phyloP scores from a whole-genome alignment of 495 filamentous ascomycete species.

The Trypethelium eluteriae region DNA sequence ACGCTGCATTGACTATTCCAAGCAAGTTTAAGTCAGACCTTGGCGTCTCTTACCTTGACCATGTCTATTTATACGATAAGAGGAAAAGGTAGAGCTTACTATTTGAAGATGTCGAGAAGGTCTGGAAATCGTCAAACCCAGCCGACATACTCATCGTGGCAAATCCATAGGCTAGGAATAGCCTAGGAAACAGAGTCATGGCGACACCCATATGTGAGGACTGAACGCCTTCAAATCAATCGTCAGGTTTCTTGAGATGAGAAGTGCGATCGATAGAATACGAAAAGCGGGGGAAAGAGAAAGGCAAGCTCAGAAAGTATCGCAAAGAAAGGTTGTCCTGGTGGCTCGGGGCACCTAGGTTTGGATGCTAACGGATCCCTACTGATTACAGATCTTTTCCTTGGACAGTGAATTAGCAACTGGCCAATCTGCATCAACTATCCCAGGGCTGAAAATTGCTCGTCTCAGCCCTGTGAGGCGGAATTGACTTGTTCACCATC shows the following conservation, averaged over 20 bases:
- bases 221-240: neutral
- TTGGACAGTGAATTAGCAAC: too few relatives aligned
- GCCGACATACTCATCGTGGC: neutral
- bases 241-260: neutral
- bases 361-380: too few relatives aligned
- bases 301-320: too few relatives aligned
- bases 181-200: neutral
- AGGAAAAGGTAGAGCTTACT: neutral
- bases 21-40: neutral
- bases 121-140: neutral
- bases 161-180: neutral
- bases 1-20: neutral
- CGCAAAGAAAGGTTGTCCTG: too few relatives aligned
- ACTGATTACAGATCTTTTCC: too few relatives aligned
- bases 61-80: neutral
- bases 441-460: too few relatives aligned
- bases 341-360: too few relatives aligned
- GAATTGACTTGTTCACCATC: too few relatives aligned
- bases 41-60: neutral
- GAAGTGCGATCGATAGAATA: too few relatives aligned
- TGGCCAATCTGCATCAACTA: too few relatives aligned
- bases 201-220: neutral
- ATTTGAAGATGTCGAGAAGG: neutral
- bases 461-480: too few relatives aligned
- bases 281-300: too few relatives aligned